phyloP scores from a whole-genome alignment of 352 stramenopile species.

The Phytophthora hybrid region DNA sequence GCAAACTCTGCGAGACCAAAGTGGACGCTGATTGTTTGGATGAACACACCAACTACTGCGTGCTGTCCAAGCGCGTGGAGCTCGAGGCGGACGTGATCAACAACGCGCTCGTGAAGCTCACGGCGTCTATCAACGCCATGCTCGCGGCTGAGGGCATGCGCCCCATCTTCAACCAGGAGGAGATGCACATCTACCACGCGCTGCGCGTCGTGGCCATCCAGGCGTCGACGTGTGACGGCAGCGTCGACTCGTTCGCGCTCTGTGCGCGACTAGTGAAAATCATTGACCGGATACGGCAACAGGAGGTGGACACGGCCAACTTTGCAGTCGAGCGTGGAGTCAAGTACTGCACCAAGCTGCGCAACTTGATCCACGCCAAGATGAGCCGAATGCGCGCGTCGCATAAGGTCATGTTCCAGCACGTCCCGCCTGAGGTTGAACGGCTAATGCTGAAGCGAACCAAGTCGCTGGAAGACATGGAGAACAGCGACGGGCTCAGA shows the following conservation, averaged over 20 bases:
- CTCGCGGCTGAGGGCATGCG: slow-evolving; percentile 51
- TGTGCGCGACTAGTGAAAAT: slow-evolving; percentile 85
- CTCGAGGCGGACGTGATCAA: slow-evolving; percentile 85
- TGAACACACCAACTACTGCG: slow-evolving; percentile 84
- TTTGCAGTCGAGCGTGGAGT: slow-evolving; percentile 57
- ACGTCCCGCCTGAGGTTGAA: slow-evolving; percentile 46
- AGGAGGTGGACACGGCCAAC: slow-evolving; percentile 57
- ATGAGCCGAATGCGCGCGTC: slow-evolving; percentile 89
- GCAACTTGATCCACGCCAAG: slow-evolving; percentile 84
- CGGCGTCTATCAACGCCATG: slow-evolving; percentile 64
- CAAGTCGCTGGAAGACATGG: slow-evolving; percentile 78
- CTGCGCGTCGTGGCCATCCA: slow-evolving; percentile 75
- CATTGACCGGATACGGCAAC: slow-evolving; percentile 69
- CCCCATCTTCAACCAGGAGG: slow-evolving; percentile 56
- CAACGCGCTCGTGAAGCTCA: slow-evolving; percentile 61
- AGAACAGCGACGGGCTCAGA: slow-evolving; percentile 38
- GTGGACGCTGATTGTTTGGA: slow-evolving; percentile 72
- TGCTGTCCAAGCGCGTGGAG: slow-evolving; percentile 81
- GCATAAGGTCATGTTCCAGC: slow-evolving; percentile 83
- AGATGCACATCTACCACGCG: slow-evolving; percentile 79
- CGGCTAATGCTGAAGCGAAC: slow-evolving; percentile 72
- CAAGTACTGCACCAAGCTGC: slow-evolving; percentile 70
- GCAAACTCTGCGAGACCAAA: slow-evolving; percentile 84
- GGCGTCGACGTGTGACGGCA: slow-evolving; percentile 75
- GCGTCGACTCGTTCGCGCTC: slow-evolving; percentile 79